Base-by-base conservation (phyloP, 2,329 filamentous ascomycete species). In the Hypoxylon sp. region DNA sequence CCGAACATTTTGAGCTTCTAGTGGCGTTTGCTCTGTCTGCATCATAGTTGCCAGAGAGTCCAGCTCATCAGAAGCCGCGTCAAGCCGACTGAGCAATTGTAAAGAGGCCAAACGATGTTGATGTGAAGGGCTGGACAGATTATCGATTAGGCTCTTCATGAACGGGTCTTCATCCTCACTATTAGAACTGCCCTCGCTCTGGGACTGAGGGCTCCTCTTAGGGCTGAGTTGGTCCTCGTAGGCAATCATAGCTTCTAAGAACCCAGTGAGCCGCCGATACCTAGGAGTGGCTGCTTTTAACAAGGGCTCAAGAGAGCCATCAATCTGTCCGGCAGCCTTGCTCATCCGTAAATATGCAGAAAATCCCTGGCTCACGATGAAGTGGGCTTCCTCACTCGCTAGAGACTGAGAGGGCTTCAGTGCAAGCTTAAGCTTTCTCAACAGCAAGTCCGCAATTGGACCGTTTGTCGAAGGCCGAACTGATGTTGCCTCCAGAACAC, bases 281-380 rank as follows among this genome's bases (percentile, higher is more conserved):
- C 87, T 83, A 1, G 88, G 84, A 3, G 91, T 88, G 9, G 89
- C 89, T 30, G 87, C 85, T 64, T 88, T 87, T 7, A 96, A 81
- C 6, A 90, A 78, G 2, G 88, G 87, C 74, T 88, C 88, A n/a
- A 95, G 79, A 6, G 83, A 82, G 19, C 80, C 74, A 64, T 93
- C 88, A 5, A 90, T 77, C 11, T 85, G 82, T 1, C 82, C 85
- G n/a, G 86, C 81, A 3, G 84, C 82, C 65, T 83, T 85, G 55
- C 85, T 88, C 83, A 92, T 88, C 51, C 87, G 83, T 25, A 93
- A 82, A 71, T 94, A 92, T 3, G 90, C 87, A 62, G 87, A 87
- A 73, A 96, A 93, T 0, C 91, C 92, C 70, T 89, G 89, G 8
- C 91, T 91, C 61, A 90, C 84, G 52, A 92, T 91, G 70, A 96